These are phyloP conservation scores for Beauveria varroae DNA, from an alignment of 2,329 filamentous ascomycete species.

Conservation along the genomic window DNA sequence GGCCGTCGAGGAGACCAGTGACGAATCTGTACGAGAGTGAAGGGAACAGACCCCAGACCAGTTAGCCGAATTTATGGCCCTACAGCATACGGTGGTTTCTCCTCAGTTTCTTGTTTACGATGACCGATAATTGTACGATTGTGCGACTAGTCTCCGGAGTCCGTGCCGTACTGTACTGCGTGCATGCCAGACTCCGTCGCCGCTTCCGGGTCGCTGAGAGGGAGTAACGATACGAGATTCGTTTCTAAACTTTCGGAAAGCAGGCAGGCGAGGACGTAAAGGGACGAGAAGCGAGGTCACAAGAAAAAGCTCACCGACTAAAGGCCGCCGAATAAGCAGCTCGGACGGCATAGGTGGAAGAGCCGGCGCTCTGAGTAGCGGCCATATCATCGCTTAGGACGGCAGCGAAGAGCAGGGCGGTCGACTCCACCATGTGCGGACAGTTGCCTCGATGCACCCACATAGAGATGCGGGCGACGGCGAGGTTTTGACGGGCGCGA, in stretches of 20 bases:
- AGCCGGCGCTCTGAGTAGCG: slow-evolving; percentile 25
- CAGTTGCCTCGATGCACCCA: slow-evolving; percentile 69
- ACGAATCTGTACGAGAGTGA: slow-evolving; percentile 53
- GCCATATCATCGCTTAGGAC: slow-evolving; percentile 52
- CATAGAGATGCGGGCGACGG: slow-evolving; percentile 53
- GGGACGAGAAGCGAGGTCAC: no score
- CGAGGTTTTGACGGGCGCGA: slow-evolving; percentile 27
- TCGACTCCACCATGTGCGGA: slow-evolving; percentile 73
- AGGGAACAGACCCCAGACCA: background rate
- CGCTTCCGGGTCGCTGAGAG: background rate
- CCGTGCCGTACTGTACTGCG: background rate
- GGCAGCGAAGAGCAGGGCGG: slow-evolving; percentile 63
- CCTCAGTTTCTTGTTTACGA: background rate
- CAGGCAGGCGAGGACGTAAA: slow-evolving; percentile 4
- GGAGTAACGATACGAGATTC: background rate
- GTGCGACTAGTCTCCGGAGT: background rate
- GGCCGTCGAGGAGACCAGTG: slow-evolving; percentile 69
- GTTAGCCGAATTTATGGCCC: slow-evolving; percentile 7
- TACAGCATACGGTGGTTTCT: background rate
- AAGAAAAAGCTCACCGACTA: slow-evolving; percentile 48
- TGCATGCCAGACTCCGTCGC: background rate
- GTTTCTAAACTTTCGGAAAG: background rate
- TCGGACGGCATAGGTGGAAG: slow-evolving; percentile 52
- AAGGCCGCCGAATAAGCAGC: slow-evolving; percentile 69
- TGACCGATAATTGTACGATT: background rate